phyloP scores from a whole-genome alignment of 257 asterid genomes.

The Solanum medicagineum region DNA sequence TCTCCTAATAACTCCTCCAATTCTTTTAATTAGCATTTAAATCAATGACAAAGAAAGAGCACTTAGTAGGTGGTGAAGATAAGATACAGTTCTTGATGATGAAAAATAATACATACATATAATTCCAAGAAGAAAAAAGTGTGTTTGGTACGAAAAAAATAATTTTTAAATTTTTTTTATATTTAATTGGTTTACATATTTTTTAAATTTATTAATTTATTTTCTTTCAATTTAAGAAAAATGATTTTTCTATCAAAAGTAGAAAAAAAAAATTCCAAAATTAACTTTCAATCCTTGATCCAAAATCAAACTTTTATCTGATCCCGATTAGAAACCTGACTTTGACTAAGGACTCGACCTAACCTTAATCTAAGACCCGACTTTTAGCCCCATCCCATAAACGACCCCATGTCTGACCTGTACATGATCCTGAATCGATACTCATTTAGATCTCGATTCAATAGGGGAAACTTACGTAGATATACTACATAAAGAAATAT shows the following conservation, averaged over 20 bases:
- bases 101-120: not conserved
- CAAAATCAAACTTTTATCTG: too few relatives aligned
- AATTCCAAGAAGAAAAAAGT: not conserved
- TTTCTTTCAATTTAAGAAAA: accelerated
- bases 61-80: not conserved
- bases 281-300: too few relatives aligned
- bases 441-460: too few relatives aligned
- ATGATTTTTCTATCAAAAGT: not conserved
- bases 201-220: not conserved
- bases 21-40: not conserved
- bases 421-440: too few relatives aligned
- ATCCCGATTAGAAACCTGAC: not conserved
- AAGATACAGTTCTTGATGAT: not conserved
- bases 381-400: not conserved
- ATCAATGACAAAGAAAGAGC: not conserved
- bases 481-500: too few relatives aligned
- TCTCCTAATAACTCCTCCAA: not conserved
- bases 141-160: not conserved
- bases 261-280: not conserved
- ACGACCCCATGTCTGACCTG: too few relatives aligned
- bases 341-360: not conserved
- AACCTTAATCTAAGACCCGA: not conserved
- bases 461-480: too few relatives aligned
- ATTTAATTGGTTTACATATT: not conserved
- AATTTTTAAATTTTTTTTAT: not conserved